phyloP scores from a whole-genome alignment of 1,139 yeast genomes.

The Taphrina betulina region DNA sequence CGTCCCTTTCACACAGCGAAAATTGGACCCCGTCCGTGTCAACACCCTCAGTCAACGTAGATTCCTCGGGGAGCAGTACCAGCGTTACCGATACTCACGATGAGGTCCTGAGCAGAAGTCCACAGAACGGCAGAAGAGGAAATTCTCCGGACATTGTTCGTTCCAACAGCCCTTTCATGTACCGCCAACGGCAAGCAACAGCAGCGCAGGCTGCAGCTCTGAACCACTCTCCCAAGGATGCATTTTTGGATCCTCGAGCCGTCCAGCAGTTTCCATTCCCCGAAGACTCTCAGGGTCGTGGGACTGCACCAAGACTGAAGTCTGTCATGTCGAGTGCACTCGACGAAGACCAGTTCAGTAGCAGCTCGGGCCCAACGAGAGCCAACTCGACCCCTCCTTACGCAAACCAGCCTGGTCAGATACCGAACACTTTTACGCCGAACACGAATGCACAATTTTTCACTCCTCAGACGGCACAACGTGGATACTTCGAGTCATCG shows the following conservation, averaged over 20 bases:
- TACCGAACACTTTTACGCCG: slow-evolving; percentile 8
- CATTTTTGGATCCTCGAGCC: slow-evolving; percentile 21
- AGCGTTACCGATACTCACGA: slow-evolving; percentile 20
- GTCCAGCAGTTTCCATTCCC: slow-evolving; percentile 15
- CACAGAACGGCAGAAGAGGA: slow-evolving; percentile 28
- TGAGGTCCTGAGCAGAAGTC: slow-evolving; percentile 24
- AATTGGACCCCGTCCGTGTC: slow-evolving; percentile 6
- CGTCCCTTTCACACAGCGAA: slow-evolving; percentile 7
- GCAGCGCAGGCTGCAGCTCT: slow-evolving; percentile 29
- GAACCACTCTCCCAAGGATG: slow-evolving; percentile 25
- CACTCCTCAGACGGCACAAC: slow-evolving; percentile 27
- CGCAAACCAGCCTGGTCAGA: not conserved
- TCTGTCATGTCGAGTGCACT: slow-evolving; percentile 22
- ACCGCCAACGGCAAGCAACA: slow-evolving; percentile 29
- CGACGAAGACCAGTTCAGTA: slow-evolving; percentile 21
- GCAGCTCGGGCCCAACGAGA: slow-evolving; percentile 21
- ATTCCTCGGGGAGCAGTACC: not conserved
- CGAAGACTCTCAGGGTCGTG: slow-evolving; percentile 9
- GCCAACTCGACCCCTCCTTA: slow-evolving; percentile 29
- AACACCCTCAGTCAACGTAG: not conserved
- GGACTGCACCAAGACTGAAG: slow-evolving; percentile 16
- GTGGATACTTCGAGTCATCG: slow-evolving; percentile 13
- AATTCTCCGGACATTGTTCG: slow-evolving; percentile 26
- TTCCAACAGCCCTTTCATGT: slow-evolving; percentile 19
- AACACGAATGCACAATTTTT: slow-evolving; percentile 25